Evolutionary conservation across 495 filamentous ascomycete species (phyloP), one percentile per base, ranked within the genome.

Genomic region (Aspergillus affinis): DNA sequence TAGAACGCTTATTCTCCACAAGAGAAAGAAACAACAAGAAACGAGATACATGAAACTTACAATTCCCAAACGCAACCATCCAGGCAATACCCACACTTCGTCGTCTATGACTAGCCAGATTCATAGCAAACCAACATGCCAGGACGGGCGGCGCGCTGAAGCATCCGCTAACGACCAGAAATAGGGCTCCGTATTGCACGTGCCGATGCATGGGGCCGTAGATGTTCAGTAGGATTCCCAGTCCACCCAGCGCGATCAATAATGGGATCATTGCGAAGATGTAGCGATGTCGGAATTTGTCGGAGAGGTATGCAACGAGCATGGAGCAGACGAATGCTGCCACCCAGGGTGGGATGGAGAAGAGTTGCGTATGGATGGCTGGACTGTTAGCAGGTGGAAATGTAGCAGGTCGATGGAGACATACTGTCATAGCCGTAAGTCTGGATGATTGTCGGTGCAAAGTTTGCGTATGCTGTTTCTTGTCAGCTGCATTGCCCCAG

Each of bases 41-140:
- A 19, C 53, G 30, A 47, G 23, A 27, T 23, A 8, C 12, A 17
- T 3, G 19, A 46, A 7, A 67, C 65, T 62, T 61, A 61, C 92
- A 89, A 63, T 97, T 97, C 17, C 93, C 93, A 63, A 95, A 95
- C 0, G 89, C 92, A 49, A 97, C 78, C 69, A 96, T 92, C 89
- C 88, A 97, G 6, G 90, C 94, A 4, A 86, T 85, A 6, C 92
- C 94, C 5, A 98, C 86, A 45, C 88, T 80, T 15, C 92, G 83
- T 1, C 92, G 82, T 56, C 92, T 90, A 70, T 98, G 93, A 2
- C 93, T 92, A 2, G 89, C 89, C 17, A 96, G 74, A 62, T 96
- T 97, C 85, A 96, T 96, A 61, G 88, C 89, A 73, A 92, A 97
- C 92, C 93, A 98, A 69, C 92, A 97, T 0, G 94, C 84, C 44